phyloP scores from a whole-genome alignment of 2,329 filamentous ascomycete species.

The Trichoderma cornu-damae region DNA sequence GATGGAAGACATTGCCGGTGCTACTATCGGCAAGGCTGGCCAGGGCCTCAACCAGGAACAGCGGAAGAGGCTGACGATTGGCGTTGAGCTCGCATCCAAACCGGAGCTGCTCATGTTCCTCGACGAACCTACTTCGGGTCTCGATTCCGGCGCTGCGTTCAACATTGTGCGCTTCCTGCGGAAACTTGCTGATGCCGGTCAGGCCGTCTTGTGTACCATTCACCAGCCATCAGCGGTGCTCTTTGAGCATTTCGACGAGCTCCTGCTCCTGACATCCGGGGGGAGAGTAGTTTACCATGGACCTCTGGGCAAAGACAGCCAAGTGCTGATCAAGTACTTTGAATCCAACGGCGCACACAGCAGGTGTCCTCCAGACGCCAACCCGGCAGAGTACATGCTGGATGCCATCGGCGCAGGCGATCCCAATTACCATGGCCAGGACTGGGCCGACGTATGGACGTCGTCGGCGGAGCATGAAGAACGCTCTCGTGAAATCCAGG shows the following conservation, averaged over 20 bases:
- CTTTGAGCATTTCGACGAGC: conserved; percentile 53
- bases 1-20: conserved; percentile 61
- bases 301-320: conserved; percentile 46
- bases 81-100: conserved; percentile 52
- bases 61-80: conserved; percentile 52
- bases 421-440: conserved; percentile 53
- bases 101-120: conserved; percentile 59
- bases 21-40: conserved; percentile 55
- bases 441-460: conserved; percentile 60
- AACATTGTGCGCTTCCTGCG: conserved; percentile 58
- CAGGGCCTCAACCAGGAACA: conserved; percentile 58
- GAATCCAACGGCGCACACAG: conserved; percentile 42
- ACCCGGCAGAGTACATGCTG: conserved; percentile 53
- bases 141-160: conserved; percentile 54
- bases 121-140: conserved; percentile 57
- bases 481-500: conserved; percentile 47
- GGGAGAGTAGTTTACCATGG: conserved; percentile 52
- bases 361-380: conserved; percentile 44
- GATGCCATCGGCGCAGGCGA: conserved; percentile 58
- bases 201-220: conserved; percentile 57
- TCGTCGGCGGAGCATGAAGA: conserved; percentile 45
- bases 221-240: conserved; percentile 54
- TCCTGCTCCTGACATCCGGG: conserved; percentile 49
- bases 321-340: conserved; percentile 48
- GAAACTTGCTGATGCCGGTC: conserved; percentile 55